phyloP scores from a whole-genome alignment of 2,329 filamentous ascomycete genomes.

The Leptographium radiaticola region DNA sequence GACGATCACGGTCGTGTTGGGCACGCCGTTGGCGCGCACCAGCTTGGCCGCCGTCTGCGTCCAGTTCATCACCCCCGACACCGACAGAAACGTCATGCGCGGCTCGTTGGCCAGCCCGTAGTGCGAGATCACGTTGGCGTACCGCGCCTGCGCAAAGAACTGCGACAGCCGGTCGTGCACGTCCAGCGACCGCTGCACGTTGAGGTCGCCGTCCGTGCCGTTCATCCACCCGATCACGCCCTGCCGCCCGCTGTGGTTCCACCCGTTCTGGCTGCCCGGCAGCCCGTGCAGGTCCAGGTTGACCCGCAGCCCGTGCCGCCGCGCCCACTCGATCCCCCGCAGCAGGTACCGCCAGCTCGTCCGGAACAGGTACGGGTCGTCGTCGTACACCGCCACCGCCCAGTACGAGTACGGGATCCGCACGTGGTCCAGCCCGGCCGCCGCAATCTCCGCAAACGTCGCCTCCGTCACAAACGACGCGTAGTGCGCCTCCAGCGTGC shows the following conservation, averaged over 20 bases:
- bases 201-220: constrained; percentile 68
- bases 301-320: constrained; percentile 80
- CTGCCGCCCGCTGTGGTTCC: constrained; percentile 86
- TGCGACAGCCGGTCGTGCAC: constrained; percentile 75
- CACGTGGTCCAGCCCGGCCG: constrained; percentile 90
- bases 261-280: constrained; percentile 90
- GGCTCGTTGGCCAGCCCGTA: constrained; percentile 96
- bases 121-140: constrained; percentile 81
- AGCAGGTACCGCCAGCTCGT: constrained; percentile 90
- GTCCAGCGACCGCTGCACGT: constrained; percentile 71
- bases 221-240: constrained; percentile 80
- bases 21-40: constrained; percentile 65
- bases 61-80: constrained; percentile 62
- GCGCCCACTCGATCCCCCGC: constrained; percentile 82
- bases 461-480: constrained; percentile 74
- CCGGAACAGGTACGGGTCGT: constrained; percentile 76
- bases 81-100: constrained; percentile 62
- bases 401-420: constrained; percentile 93
- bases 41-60: constrained; percentile 58
- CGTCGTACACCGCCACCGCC: constrained; percentile 75
- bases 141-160: constrained; percentile 89
- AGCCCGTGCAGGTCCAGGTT: constrained; percentile 90
- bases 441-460: constrained; percentile 72
- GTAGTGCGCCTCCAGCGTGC: constrained; percentile 80
- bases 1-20: constrained; percentile 50